Evolutionary conservation across 2,329 filamentous ascomycete species (phyloP).

Genomic region (Fusarium xyrophilum): DNA sequence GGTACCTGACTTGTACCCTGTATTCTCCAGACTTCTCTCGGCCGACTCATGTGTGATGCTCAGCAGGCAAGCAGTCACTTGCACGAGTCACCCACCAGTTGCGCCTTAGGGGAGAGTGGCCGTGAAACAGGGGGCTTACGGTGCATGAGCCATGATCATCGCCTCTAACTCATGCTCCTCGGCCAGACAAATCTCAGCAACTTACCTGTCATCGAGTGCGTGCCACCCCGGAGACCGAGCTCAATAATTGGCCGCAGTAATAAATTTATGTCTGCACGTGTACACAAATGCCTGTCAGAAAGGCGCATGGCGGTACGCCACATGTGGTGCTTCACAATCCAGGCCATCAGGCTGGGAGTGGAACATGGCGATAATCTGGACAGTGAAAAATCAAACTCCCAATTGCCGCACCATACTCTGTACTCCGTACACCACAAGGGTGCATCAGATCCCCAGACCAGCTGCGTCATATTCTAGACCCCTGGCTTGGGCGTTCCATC

Average conservation of each 20-base stretch:
- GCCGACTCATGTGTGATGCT: conserved; percentile 24
- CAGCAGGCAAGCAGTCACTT: background rate
- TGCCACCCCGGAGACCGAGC: conserved; percentile 13
- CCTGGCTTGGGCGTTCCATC: conserved; percentile 21
- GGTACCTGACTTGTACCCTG: conserved; percentile 18
- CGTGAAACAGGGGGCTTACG: conserved; percentile 21
- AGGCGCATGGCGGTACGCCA: background rate
- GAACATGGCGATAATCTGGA: background rate
- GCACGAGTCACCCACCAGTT: conserved; percentile 21
- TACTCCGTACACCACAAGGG: conserved; percentile 10
- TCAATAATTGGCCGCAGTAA: conserved; percentile 8
- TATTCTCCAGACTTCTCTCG: conserved; percentile 9
- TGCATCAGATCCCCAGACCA: conserved; percentile 8
- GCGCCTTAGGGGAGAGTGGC: background rate
- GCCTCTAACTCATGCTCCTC: background rate
- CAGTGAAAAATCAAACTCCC: background rate
- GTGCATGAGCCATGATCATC: conserved; percentile 23
- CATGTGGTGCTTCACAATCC: background rate
- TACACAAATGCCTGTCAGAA: conserved; percentile 1
- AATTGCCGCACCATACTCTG: conserved; percentile 19
- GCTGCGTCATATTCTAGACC: conserved; percentile 31
- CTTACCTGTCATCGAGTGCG: conserved; percentile 6
- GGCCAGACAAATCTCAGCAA: background rate
- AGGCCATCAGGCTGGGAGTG: background rate
- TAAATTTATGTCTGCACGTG: background rate